These are phyloP conservation scores for Catunica adiposa DNA, from an alignment of 2,329 filamentous ascomycete species.

Conservation along the genomic window DNA sequence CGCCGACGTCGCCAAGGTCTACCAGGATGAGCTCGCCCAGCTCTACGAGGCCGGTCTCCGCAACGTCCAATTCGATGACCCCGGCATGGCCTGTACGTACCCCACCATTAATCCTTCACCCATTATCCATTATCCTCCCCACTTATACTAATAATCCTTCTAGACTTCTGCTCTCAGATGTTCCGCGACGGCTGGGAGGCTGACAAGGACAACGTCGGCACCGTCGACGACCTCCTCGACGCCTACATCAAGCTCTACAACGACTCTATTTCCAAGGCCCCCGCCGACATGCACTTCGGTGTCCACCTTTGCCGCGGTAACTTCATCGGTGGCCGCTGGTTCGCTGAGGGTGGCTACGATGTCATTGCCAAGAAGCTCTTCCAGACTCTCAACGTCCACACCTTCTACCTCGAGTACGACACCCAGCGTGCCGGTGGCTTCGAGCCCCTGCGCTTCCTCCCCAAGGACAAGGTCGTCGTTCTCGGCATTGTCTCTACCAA, in stretches of 20 bases:
- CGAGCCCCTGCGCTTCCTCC: constrained; percentile 43
- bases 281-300: constrained; percentile 51
- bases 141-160: constrained; percentile 9
- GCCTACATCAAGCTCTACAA: constrained; percentile 61
- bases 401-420: constrained; percentile 46
- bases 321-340: constrained; percentile 46
- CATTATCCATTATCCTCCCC: not conserved
- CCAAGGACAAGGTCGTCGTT: constrained; percentile 43
- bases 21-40: constrained; percentile 43
- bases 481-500: constrained; percentile 46
- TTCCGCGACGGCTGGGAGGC: constrained; percentile 55
- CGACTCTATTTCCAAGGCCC: constrained; percentile 44
- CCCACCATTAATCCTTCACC: not conserved
- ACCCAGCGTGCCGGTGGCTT: constrained; percentile 43
- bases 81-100: constrained; percentile 45
- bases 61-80: constrained; percentile 54
- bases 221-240: constrained; percentile 47
- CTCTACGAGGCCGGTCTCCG: constrained; percentile 46
- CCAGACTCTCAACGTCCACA: constrained; percentile 40
- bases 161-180: constrained; percentile 57
- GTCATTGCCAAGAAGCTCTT: constrained; percentile 45
- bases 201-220: constrained; percentile 50
- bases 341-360: constrained; percentile 48
- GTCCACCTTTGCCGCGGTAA: constrained; percentile 47
- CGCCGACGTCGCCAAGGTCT: constrained; percentile 46